Percentiles rank a stretch among this genome's conserved stretches.
Conservation (phyloP, 2,329 filamentous ascomycete genomes). For the Graphilbum ipis-grandicollis region DNA sequence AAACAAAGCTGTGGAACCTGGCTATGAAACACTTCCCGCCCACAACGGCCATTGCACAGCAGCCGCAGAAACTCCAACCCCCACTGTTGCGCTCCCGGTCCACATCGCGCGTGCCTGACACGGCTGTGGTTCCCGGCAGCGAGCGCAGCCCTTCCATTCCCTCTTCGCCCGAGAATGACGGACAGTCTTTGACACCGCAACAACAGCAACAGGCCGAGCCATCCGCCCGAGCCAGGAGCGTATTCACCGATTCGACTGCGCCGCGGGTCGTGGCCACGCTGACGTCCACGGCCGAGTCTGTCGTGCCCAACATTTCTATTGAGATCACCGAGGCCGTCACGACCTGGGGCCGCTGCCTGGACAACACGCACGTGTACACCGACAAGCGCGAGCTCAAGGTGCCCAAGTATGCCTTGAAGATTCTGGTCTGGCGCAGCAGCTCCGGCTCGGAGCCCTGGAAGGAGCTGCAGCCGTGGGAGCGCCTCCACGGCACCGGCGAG, state of each 20-base stretch:
- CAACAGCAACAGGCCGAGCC: conserved; percentile 6
- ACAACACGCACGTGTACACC: conserved; percentile 52
- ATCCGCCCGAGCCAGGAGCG: background rate
- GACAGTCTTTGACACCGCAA: too few relatives aligned
- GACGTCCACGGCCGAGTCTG: conserved; percentile 47
- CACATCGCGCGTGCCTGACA: conserved; percentile 4
- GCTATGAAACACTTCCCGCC: conserved; percentile 43
- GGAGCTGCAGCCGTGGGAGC: conserved; percentile 35
- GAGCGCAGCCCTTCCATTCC: too few relatives aligned
- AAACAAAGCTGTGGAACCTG: conserved; percentile 33
- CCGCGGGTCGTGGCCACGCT: conserved; percentile 34
- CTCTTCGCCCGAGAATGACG: too few relatives aligned
- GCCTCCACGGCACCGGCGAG: conserved; percentile 21
- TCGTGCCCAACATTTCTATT: conserved; percentile 43
- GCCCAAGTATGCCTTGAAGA: conserved; percentile 64
- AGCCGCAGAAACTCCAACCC: too few relatives aligned
- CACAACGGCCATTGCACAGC: background rate
- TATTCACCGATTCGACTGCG: background rate
- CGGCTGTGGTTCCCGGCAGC: conserved; percentile 2
- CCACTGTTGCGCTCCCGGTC: conserved; percentile 1
- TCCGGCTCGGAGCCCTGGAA: conserved; percentile 44
- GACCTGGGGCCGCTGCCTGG: conserved; percentile 58
- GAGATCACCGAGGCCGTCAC: conserved; percentile 49
- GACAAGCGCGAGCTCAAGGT: conserved; percentile 49
- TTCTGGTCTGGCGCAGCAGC: conserved; percentile 56